Evolutionary conservation across 2,329 filamentous ascomycete genomes (phyloP), one percentile per base, ranked within the genome.

Genomic region (Blastomyces parvus): DNA sequence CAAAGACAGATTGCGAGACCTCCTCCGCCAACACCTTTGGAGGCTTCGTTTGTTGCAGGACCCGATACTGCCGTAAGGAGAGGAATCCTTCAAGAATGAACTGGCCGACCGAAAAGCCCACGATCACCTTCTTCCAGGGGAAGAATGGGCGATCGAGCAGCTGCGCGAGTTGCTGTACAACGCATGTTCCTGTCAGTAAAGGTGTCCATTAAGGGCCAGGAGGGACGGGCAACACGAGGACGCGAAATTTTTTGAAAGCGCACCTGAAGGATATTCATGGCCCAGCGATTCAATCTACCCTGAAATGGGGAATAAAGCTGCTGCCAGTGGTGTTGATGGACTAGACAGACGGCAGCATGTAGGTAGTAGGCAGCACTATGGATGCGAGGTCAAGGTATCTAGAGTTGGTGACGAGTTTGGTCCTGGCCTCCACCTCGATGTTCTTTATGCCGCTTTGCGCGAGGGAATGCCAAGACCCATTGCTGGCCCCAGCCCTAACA

Each of bases 111-210:
- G 91, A 96, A 80, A 99, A 99, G 71, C 91, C 90, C 70, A 97
- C 84, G 71, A 99, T 92, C 71, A 99, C 86, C 75, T 86, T 89
- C 85, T 97, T 99, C 94, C 94, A 99, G 62, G 94, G 93, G 80
- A 97, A 96, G 73, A 90, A 82, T 64, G 93, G 92, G 73, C 90
- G 86, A 81, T 99, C 94, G 71, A 97, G 88, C 77, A 89, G 87
- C 76, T 85, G 86, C 74, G 91, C 90, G 69, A 97, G 86, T 81
- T 84, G 81, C 82, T 85, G 66, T 38, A 59, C 30, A 22, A 44
- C 4, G 13, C 19, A 44, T 33, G 11, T 44, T 52, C 40, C 19
- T 13, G 27, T 61, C 25, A 61, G 59, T 61, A 52, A 44, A 48
- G 25, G 11, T 8, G 36, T n/a, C n/a, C 44, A 48, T 48, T 38